Evolutionary conservation across 2,329 filamentous ascomycete species (phyloP).

Genomic region (Fusarium bactridioides): DNA sequence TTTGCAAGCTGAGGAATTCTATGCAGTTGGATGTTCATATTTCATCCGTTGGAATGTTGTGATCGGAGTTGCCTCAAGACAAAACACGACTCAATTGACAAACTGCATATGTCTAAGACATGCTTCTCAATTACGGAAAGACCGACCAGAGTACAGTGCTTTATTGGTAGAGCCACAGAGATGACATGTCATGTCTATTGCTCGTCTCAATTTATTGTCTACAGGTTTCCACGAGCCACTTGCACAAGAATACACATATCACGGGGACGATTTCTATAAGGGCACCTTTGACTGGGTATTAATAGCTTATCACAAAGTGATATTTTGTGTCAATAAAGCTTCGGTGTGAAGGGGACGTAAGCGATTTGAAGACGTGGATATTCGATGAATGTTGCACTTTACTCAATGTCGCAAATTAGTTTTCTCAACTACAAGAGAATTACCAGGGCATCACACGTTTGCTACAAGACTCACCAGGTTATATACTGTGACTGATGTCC

Average conservation of each 20-base stretch:
- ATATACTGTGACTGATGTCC: fast-evolving
- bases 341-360: neutral
- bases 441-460: neutral
- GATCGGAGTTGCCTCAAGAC: neutral
- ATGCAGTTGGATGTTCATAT: neutral
- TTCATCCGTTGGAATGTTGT: neutral
- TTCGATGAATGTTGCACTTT: neutral
- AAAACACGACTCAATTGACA: neutral
- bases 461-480: neutral
- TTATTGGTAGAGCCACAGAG: neutral
- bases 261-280: fast-evolving
- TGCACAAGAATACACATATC: too few species aligned
- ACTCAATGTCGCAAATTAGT: neutral
- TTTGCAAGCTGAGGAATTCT: neutral
- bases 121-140: neutral
- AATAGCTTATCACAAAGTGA: neutral
- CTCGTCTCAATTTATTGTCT: neutral
- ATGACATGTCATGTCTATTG: neutral
- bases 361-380: neutral
- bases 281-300: neutral
- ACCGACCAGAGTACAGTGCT: neutral
- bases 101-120: neutral
- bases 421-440: neutral
- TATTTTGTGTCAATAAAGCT: neutral
- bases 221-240: neutral